Conservation (phyloP, 2,329 filamentous ascomycete genomes). For the Aspergillus candidus region DNA sequence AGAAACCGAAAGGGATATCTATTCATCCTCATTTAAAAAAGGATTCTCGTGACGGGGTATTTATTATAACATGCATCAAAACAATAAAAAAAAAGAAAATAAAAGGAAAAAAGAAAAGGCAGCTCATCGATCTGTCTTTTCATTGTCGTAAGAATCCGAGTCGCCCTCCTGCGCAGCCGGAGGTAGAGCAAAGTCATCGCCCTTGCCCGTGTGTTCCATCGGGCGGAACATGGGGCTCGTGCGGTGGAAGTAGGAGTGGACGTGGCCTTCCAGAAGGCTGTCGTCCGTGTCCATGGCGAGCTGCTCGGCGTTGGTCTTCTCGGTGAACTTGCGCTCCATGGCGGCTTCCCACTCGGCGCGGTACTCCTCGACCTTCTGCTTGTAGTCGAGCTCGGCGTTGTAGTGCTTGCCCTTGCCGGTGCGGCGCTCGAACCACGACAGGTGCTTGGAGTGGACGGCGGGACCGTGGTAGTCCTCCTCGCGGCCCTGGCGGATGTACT, state of each 20-base stretch:
- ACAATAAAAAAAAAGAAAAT: conserved; percentile 1
- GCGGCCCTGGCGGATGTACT: conserved; percentile 72
- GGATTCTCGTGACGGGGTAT: conserved; percentile 5
- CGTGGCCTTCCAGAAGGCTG: conserved; percentile 44
- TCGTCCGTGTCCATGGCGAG: conserved; percentile 39
- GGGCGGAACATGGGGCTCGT: conserved; percentile 42
- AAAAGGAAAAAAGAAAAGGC: conserved; percentile 8
- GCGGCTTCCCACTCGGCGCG: conserved; percentile 50
- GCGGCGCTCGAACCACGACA: conserved; percentile 81
- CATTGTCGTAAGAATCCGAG: conserved; percentile 16
- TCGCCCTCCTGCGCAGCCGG: conserved; percentile 27
- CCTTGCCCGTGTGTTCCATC: conserved; percentile 28
- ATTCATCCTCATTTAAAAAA: too few species aligned
- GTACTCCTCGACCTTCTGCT: conserved; percentile 80
- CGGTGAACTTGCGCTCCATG: conserved; percentile 44
- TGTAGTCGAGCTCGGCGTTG: conserved; percentile 73
- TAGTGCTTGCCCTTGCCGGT: conserved; percentile 75
- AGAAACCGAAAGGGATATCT: too few species aligned
- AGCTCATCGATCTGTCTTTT: conserved; percentile 17
- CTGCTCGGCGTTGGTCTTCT: conserved; percentile 39
- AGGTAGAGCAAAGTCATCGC: conserved; percentile 30
- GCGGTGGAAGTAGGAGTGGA: conserved; percentile 50
- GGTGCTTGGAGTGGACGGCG: conserved; percentile 80
- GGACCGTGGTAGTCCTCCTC: conserved; percentile 85
- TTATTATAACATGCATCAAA: conserved; percentile 3